Evolutionary conservation across 1,284 basidiomycete genomes (phyloP), one percentile per base, ranked within the genome.

Genomic region (Lignosus rhinocerotis): DNA sequence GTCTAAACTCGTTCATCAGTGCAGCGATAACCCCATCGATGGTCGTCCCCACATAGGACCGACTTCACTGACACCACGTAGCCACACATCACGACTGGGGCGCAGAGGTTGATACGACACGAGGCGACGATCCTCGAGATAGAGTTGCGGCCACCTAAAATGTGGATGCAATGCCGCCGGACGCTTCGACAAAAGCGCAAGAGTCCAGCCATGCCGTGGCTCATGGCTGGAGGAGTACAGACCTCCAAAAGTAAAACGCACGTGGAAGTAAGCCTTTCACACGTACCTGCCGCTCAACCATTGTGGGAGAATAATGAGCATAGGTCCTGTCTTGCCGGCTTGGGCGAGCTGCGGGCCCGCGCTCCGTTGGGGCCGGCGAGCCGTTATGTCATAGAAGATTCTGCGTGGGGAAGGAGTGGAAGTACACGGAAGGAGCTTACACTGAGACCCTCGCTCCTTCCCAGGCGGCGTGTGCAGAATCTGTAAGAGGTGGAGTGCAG

Each of bases 291-390:
- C 49, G 42, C 51, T 50, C 33, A 41, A 9, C 32, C 14, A 10
- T 1, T 19, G 12, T 34, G 33, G 17, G 46, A 42, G 38, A 16
- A 14, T 38, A 7, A 19, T 6, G 50, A 17, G 50, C 7, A 42
- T 30, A 38, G 50, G 50, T 25, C 38, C 50, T 51, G 38, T 39
- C 42, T 33, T 48, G 43, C 54, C 54, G 36, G 53, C 46, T 11
- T 43, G 43, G 55, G 47, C 17, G 30, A 30, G 48, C 61, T 61
- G 59, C 62, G 62, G 62, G 30, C 59, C 59, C 55, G 62, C 62
- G 59, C 59, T 64, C 62, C 62, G 62, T 58, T 64, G 62, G 58
- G 52, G 50, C 62, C 62, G 62, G 62, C 55, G 53, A 50, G 48
- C 52, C 19, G 50, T 44, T 51, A 50, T 51, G 56, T 59, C 62